Evolutionary conservation across 1,284 basidiomycete species (phyloP).

Genomic region (Rhodofomes roseus): DNA sequence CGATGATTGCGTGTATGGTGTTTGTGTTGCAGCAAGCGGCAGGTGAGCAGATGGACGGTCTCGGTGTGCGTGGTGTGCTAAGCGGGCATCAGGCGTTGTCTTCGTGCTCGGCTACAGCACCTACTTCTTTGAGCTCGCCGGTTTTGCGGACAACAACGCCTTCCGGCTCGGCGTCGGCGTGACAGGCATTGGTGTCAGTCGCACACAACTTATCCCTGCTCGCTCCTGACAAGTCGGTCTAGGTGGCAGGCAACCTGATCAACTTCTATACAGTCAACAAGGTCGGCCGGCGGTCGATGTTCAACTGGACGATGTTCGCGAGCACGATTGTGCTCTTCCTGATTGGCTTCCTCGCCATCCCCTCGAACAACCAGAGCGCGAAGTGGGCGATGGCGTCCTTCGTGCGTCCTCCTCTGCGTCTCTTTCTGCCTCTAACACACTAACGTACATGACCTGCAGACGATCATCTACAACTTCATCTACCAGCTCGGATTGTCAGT

Average conservation of each 20-base stretch:
- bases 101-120: slow-evolving; percentile 12
- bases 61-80: background rate
- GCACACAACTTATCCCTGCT: background rate
- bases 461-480: slow-evolving; percentile 11
- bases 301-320: slow-evolving; percentile 9
- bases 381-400: slow-evolving; percentile 9
- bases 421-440: background rate
- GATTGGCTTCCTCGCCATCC: slow-evolving; percentile 10
- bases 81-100: slow-evolving; percentile 1
- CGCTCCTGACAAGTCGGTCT: background rate
- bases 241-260: slow-evolving; percentile 9
- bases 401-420: background rate
- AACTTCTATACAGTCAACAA: slow-evolving; percentile 10
- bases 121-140: slow-evolving; percentile 12
- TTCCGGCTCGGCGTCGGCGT: slow-evolving; percentile 9
- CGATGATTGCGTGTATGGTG: slow-evolving; percentile 11
- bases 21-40: slow-evolving; percentile 10
- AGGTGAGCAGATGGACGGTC: background rate
- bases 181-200: slow-evolving; percentile 7
- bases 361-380: slow-evolving; percentile 2
- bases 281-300: slow-evolving; percentile 8
- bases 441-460: background rate
- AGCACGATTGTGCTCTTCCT: slow-evolving; percentile 6
- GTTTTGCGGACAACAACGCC: slow-evolving; percentile 8
- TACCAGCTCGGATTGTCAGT: slow-evolving; percentile 9